Conservation (phyloP, 2,329 filamentous ascomycete genomes). For the Septoria petroselini region DNA sequence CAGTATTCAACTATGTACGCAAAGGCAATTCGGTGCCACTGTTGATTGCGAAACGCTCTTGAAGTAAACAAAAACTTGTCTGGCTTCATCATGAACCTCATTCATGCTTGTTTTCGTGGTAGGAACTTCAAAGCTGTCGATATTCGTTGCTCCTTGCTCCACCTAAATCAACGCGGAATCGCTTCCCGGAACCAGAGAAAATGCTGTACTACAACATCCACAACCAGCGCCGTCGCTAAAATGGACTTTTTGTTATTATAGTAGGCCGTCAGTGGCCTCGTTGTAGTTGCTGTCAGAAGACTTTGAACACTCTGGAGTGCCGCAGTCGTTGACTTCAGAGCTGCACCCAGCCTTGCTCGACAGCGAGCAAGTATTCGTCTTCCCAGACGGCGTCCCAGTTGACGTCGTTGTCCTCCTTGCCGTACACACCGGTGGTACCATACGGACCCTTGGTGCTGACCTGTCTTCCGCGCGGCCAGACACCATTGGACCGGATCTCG, state of each 20-base stretch:
- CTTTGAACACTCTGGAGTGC: constrained; percentile 10
- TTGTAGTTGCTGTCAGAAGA: neutral
- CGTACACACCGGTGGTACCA: constrained; percentile 50
- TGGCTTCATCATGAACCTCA: too few relatives aligned
- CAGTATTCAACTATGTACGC: too few relatives aligned
- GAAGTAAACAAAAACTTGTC: too few relatives aligned
- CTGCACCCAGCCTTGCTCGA: constrained; percentile 36
- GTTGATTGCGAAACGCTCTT: too few relatives aligned
- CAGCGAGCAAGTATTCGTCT: constrained; percentile 35
- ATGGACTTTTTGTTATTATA: neutral
- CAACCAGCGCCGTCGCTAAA: too few relatives aligned
- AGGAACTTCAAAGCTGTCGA: too few relatives aligned
- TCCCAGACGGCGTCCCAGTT: constrained; percentile 39
- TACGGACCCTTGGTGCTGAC: constrained; percentile 49
- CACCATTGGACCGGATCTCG: constrained; percentile 41
- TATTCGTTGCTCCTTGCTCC: too few relatives aligned
- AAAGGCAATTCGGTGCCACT: too few relatives aligned
- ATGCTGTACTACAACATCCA: neutral
- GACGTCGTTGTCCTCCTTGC: constrained; percentile 47
- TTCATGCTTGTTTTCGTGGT: too few relatives aligned
- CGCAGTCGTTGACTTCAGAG: constrained; percentile 24
- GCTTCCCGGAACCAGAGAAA: too few relatives aligned
- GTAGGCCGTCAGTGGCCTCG: too few relatives aligned
- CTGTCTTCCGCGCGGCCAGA: constrained; percentile 42
- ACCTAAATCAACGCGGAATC: too few relatives aligned